Evolutionary conservation across 2,329 filamentous ascomycete species (phyloP), one percentile per base, ranked within the genome.

Genomic region (Drechslerella coelobrocha): DNA sequence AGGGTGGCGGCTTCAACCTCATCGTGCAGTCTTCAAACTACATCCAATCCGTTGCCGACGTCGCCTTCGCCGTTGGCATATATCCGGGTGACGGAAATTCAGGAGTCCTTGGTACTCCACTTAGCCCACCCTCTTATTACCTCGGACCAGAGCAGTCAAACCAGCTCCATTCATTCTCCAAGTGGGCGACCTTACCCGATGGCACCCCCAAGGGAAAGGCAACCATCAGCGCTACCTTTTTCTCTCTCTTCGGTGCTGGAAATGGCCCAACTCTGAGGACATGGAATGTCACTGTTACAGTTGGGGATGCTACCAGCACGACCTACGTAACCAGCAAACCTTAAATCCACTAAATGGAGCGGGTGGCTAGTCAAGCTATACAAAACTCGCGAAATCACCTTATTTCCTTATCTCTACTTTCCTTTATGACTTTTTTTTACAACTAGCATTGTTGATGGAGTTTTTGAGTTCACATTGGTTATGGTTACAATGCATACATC

Each of bases 11-110:
- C 7, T 75, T 75, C 61, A 73, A 69, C 29, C 56, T 75, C 14
- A 72, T 57, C 23, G 68, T 74, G 45, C 72, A 68, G 9, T 74
- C 74, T 3, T 59, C 71, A 21, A 71, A 73, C 63, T 74, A 73
- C 34, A 73, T 73, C 45, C 73, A 74, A 71, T 66, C 68, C 24
- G 74, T 75, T 29, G 68, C 73, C 24, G 72, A 75, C 39, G 68
- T 74, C 10, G 71, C 71, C 10, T 52, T 61, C 8, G 72, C 71
- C 2, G 53, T 74, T 26, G 74, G 74, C 14, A 52, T 75, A 8
- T 61, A 69, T 9, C 59, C 66, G 10, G 72, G 71, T 27, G 31
- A 61, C 12, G 72, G 73, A 1, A 66, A 54, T 27, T 68, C 60
- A 2, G 61, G 50, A 2, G 26, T 68, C 5, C 56, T 75, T 3